Base-by-base conservation (phyloP, 116 monocot genomes). In the Cymodocea nodosa region DNA sequence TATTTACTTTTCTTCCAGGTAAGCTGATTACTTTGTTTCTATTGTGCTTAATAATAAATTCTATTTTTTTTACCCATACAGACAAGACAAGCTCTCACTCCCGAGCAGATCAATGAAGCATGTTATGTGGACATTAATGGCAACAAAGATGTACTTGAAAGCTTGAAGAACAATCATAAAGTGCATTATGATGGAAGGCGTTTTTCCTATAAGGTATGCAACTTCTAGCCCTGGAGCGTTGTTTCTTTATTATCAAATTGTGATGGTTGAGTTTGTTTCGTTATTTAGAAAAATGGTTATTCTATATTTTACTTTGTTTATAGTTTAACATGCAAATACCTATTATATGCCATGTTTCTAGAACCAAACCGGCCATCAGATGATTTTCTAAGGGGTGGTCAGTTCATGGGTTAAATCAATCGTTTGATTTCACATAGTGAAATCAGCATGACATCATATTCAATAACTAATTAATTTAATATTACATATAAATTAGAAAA, bases 111-210 rank as follows among this genome's bases (percentile, higher is more conserved):
- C 59, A 84, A 93, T 75, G 81, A 93, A 71, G 71, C 64, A 56
- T 82, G 84, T 37, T 89, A 89, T 78, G 89, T 93, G 37, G 89
- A 93, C 37, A 77, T 93, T 65, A 72, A 70, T 63, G 78, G 75
- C 30, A 93, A 89, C 63, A 83, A 83, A 51, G 78, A 68, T 60
- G 82, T 93, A 23, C 86, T 83, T 78, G 84, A 93, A n/a, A 93
- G 89, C 72, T 79, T 93, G 69, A 88, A 72, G 72, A 89, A 89
- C 64, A 93, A 93, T 63, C 84, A 76, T 55, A 93, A 93, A 81
- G 93, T 93, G 19, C 50, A 54, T 51, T 93, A 84, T 65, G 89
- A 93, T 80, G 89, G 93, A 50, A 81, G 61, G 23, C 76, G 78
- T 25, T 93, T 86, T 63, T 79, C 93, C 36, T 93, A 89, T 75